phyloP scores from a whole-genome alignment of 768 basidiomycete genomes.

The Asterophora lycoperdoides region DNA sequence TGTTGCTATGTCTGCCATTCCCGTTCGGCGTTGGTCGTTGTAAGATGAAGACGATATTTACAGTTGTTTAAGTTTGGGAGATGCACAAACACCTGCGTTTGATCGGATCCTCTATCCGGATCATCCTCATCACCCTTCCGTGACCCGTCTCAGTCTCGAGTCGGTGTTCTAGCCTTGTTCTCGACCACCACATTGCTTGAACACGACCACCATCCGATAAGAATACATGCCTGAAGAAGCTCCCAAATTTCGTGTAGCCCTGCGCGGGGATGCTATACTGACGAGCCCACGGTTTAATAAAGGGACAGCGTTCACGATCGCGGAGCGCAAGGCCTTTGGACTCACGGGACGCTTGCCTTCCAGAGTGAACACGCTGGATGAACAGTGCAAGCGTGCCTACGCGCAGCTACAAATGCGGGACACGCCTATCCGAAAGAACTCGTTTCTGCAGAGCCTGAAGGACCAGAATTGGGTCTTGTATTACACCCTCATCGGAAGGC shows the following conservation, averaged over 20 bases:
- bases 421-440: conserved; percentile 53
- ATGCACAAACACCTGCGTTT: too few relatives aligned
- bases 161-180: neutral
- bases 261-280: conserved; percentile 61
- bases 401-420: conserved; percentile 45
- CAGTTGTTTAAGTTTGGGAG: conserved; percentile 5
- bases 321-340: conserved; percentile 70
- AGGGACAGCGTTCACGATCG: conserved; percentile 68
- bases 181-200: neutral
- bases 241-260: conserved; percentile 32
- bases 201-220: neutral
- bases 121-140: too few relatives aligned
- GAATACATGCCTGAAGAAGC: neutral
- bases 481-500: conserved; percentile 56
- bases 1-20: conserved; percentile 29
- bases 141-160: too few relatives aligned
- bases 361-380: conserved; percentile 60
- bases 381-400: conserved; percentile 75
- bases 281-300: conserved; percentile 70
- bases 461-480: conserved; percentile 83
- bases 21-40: neutral
- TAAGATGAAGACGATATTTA: conserved; percentile 12
- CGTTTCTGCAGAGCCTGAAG: conserved; percentile 71
- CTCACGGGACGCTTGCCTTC: conserved; percentile 47
- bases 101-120: too few relatives aligned